Conservation (phyloP, 2,329 filamentous ascomycete genomes). For the Pseudophaeomoniella oleicola region DNA sequence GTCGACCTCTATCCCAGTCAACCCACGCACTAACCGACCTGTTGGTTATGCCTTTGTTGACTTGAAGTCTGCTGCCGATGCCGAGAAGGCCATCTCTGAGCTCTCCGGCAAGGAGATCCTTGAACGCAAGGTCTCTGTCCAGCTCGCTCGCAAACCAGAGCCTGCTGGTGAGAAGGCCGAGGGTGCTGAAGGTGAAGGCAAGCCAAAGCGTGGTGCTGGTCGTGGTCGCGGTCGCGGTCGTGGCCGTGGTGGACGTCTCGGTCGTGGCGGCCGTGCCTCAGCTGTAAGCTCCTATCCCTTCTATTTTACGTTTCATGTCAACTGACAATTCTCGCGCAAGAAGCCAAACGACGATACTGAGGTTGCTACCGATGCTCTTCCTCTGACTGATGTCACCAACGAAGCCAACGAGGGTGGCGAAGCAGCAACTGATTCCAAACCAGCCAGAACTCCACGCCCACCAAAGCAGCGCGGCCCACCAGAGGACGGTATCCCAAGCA, state of each 20-base stretch:
- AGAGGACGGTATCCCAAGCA: slow-evolving; percentile 92
- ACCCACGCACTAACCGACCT: slow-evolving; percentile 94
- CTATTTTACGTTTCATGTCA: slow-evolving; percentile 16
- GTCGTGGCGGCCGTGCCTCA: slow-evolving; percentile 53
- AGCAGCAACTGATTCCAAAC: slow-evolving; percentile 15
- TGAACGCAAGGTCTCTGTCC: slow-evolving; percentile 96
- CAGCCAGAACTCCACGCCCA: slow-evolving; percentile 36
- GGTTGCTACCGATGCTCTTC: slow-evolving; percentile 38
- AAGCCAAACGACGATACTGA: slow-evolving; percentile 31
- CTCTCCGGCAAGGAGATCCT: slow-evolving; percentile 96
- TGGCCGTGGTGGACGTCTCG: slow-evolving; percentile 50
- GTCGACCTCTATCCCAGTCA: slow-evolving; percentile 97
- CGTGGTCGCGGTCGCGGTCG: slow-evolving; percentile 46
- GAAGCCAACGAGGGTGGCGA: slow-evolving; percentile 25
- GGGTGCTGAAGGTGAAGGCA: slow-evolving; percentile 43
- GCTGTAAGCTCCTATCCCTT: slow-evolving; percentile 47
- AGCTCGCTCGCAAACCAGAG: slow-evolving; percentile 96
- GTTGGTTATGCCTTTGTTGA: slow-evolving; percentile 99
- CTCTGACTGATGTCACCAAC: slow-evolving; percentile 46
- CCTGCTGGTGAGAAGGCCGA: slow-evolving; percentile 63
- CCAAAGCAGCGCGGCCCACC: slow-evolving; percentile 84
- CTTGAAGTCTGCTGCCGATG: slow-evolving; percentile 84
- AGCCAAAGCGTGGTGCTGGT: slow-evolving; percentile 41
- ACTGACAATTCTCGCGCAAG: too few species aligned
- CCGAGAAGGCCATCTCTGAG: slow-evolving; percentile 86